Evolutionary conservation across 768 basidiomycete species (phyloP).

Genomic region (Inosperma sp.): DNA sequence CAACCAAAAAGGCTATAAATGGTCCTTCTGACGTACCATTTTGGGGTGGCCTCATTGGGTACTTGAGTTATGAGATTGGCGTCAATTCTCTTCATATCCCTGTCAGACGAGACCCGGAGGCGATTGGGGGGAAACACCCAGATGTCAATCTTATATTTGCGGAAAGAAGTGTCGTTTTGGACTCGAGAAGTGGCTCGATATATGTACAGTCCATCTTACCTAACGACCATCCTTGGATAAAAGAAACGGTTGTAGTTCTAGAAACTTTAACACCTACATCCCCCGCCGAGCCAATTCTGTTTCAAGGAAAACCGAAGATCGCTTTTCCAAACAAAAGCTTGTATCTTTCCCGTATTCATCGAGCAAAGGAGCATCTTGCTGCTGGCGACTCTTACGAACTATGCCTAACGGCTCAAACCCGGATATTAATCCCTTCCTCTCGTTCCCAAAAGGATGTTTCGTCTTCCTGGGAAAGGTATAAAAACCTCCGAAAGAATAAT

Average conservation of each 20-base stretch:
- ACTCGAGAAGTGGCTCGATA: constrained; percentile 43
- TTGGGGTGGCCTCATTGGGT: constrained; percentile 81
- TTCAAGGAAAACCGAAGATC: constrained; percentile 26
- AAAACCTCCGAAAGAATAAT: constrained; percentile 64
- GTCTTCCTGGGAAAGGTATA: constrained; percentile 70
- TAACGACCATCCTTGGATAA: constrained; percentile 59
- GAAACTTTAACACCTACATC: constrained; percentile 14
- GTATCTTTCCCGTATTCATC: constrained; percentile 66
- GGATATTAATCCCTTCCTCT: constrained; percentile 42
- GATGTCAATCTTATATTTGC: constrained; percentile 76
- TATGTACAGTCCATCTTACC: constrained; percentile 64
- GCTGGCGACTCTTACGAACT: constrained; percentile 92
- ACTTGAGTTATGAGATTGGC: constrained; percentile 77
- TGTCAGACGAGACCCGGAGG: constrained; percentile 24
- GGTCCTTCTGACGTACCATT: constrained; percentile 61
- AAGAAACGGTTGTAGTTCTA: constrained; percentile 35
- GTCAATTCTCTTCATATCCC: constrained; percentile 49
- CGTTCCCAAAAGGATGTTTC: constrained; percentile 29
- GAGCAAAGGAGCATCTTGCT: constrained; percentile 69
- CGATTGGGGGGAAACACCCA: constrained; percentile 41
- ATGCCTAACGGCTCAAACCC: constrained; percentile 77
- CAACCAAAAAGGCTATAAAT: constrained; percentile 38
- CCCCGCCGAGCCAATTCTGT: constrained; percentile 3
- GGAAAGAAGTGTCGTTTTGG: constrained; percentile 72
- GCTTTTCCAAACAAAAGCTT: constrained; percentile 50